A percentile compares a stretch with the other conserved stretches of the same genome.
phyloP scores from a whole-genome alignment of 2,329 filamentous ascomycete species.

The Cladosporium austrohemisphaericum region DNA sequence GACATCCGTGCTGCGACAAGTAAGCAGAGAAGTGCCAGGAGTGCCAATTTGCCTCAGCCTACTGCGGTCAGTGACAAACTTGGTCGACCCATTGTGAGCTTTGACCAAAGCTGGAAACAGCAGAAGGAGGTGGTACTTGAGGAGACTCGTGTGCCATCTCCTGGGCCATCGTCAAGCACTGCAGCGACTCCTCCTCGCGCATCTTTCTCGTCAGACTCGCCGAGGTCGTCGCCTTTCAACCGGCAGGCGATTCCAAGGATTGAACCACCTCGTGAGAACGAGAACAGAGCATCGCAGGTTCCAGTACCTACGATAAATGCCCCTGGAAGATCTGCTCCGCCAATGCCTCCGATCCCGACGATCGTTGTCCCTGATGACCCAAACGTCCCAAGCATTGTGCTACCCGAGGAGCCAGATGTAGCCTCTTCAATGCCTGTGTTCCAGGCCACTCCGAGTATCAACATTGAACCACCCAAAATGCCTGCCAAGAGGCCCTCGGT shows the following conservation, averaged over 20 bases:
- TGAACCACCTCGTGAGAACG: conserved; percentile 18
- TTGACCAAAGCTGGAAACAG: conserved; percentile 74
- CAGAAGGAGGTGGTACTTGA: conserved; percentile 70
- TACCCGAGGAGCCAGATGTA: conserved; percentile 28
- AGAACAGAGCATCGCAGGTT: background rate
- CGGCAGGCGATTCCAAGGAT: conserved; percentile 24
- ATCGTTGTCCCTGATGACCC: conserved; percentile 18
- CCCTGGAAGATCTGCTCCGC: background rate
- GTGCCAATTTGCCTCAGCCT: conserved; percentile 79
- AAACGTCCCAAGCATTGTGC: conserved; percentile 1
- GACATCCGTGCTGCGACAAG: conserved; percentile 89
- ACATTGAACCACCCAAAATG: conserved; percentile 20
- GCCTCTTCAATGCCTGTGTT: conserved; percentile 7
- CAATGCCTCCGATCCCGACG: conserved; percentile 23
- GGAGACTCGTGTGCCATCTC: conserved; percentile 37
- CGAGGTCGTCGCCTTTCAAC: conserved; percentile 5
- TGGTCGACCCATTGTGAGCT: conserved; percentile 94
- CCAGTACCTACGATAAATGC: background rate
- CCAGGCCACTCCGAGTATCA: conserved; percentile 20
- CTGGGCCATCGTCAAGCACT: conserved; percentile 18
- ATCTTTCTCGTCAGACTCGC: conserved; percentile 3
- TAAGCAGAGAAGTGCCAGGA: conserved; percentile 82
- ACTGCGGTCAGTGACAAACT: conserved; percentile 86
- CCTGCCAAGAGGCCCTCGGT: conserved; percentile 2
- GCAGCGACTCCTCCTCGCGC: conserved; percentile 1